Evolutionary conservation across 139 green algal genomes (phyloP), one percentile per base, ranked within the genome.

Genomic region (Marvania coccoides): DNA sequence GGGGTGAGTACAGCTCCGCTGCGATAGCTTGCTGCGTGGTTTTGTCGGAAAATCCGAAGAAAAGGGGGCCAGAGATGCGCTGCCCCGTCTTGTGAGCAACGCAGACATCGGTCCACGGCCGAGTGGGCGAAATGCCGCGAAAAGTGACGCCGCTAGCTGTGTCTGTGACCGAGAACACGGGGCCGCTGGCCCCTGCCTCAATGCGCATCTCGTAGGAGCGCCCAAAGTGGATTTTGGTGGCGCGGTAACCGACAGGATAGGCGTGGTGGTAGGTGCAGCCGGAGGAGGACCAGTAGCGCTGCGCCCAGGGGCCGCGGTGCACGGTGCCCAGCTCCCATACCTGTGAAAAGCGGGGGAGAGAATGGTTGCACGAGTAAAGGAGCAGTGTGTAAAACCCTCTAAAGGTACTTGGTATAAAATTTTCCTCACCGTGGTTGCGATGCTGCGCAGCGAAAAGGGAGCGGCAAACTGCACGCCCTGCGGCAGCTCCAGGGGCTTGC

Each of bases 221-320:
- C 13, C 69, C 73, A 73, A 82, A 84, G 35, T 59, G 3, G 19
- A 47, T 29, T 61, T 84, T 84, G 31, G 47, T 69, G 34, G 79
- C 79, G 2, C 56, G 31, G 65, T 84, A 86, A 0, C 79, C 79
- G 26, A 80, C 65, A 2, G 77, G 73, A 48, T 84, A 86, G 13
- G 79, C 65, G 33, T 86, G 79, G 45, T 84, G 79, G 54, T 70
- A 81, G 9, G 79, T 53, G 67, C 77, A 84, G 40, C 79, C 73
- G 6, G 34, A 38, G 1, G 57, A 73, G 14, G 66, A 79, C 79
- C 79, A 86, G 60, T 80, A 84, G n/a, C 47, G 34, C 35, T 75
- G 60, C 19, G 63, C 61, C 57, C 72, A 86, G 12, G 53, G 24
- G 5, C 69, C 72, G 1, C 79, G 71, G n/a, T 79, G 46, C 35